These are phyloP conservation scores for Hypoxylon lienhwacheense DNA, from an alignment of 495 filamentous ascomycete species.

Conservation along the genomic window DNA sequence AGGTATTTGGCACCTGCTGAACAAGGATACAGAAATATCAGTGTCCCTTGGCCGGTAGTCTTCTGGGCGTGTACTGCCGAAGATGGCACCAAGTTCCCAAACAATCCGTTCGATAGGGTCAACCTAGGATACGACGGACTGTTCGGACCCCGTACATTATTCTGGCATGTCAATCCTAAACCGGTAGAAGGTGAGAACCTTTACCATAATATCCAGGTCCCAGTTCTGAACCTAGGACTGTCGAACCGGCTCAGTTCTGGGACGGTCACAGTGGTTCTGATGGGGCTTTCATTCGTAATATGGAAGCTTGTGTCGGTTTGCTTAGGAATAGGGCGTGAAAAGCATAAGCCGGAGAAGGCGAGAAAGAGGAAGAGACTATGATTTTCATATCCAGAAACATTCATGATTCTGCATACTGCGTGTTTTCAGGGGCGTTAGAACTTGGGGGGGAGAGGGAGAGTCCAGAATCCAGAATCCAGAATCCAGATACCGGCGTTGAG, in stretches of 20 bases:
- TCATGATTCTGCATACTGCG: neutral
- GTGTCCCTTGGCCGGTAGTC: constrained; percentile 72
- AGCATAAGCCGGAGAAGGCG: constrained; percentile 7
- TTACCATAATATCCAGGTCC: constrained; percentile 66
- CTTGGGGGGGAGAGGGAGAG: constrained; percentile 2
- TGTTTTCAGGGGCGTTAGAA: neutral
- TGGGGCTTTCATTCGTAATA: constrained; percentile 76
- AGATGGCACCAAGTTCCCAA: constrained; percentile 70
- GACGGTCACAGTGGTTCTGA: constrained; percentile 66
- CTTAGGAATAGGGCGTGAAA: constrained; percentile 34
- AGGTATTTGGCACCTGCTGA: constrained; percentile 71
- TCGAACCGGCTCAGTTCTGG: constrained; percentile 66
- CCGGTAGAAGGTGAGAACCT: constrained; percentile 47
- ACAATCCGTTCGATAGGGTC: constrained; percentile 81
- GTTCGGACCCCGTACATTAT: constrained; percentile 78
- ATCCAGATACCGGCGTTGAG: constrained; percentile 4
- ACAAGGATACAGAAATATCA: constrained; percentile 51
- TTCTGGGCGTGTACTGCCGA: constrained; percentile 91
- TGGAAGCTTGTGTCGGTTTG: constrained; percentile 61
- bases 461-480: too few species aligned
- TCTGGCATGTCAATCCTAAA: constrained; percentile 76
- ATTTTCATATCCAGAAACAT: constrained; percentile 14
- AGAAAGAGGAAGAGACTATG: constrained; percentile 38
- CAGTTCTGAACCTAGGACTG: constrained; percentile 68
- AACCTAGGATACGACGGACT: constrained; percentile 86